Conservation (phyloP, 306 rosid genomes). For the Pyrus betulifolia region DNA sequence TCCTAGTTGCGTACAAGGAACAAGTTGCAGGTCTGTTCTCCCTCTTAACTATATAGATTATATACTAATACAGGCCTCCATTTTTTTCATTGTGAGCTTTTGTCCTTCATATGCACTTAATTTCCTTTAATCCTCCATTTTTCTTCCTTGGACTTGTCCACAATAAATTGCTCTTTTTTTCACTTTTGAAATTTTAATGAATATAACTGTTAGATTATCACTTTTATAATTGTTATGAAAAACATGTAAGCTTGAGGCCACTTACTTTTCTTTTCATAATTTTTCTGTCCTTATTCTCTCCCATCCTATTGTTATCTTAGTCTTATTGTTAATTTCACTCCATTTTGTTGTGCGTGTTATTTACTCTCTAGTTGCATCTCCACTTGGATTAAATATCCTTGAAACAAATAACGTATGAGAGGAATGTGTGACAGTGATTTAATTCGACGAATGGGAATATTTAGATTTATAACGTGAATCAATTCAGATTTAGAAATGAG, state of each 20-base stretch:
- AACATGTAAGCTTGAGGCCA: background rate
- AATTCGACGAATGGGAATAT: background rate
- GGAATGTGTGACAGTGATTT: background rate
- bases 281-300: background rate
- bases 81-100: background rate
- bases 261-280: background rate
- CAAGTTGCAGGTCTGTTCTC: slow-evolving; percentile 74
- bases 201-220: background rate
- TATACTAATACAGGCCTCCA: background rate
- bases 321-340: background rate
- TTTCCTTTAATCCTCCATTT: background rate
- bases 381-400: background rate
- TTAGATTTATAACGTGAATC: background rate
- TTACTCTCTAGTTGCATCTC: background rate
- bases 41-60: background rate
- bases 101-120: background rate
- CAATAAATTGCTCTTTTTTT: background rate
- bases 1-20: slow-evolving; percentile 79
- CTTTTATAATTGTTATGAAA: background rate
- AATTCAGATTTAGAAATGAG: background rate
- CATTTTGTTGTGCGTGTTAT: background rate
- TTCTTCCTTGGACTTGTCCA: background rate
- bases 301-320: background rate
- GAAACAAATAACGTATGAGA: background rate
- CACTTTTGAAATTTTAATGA: background rate